A percentile compares a stretch with the other conserved stretches of the same genome.
phyloP scores from a whole-genome alignment of 2,329 filamentous ascomycete species.

The Cercospora berteroae region DNA sequence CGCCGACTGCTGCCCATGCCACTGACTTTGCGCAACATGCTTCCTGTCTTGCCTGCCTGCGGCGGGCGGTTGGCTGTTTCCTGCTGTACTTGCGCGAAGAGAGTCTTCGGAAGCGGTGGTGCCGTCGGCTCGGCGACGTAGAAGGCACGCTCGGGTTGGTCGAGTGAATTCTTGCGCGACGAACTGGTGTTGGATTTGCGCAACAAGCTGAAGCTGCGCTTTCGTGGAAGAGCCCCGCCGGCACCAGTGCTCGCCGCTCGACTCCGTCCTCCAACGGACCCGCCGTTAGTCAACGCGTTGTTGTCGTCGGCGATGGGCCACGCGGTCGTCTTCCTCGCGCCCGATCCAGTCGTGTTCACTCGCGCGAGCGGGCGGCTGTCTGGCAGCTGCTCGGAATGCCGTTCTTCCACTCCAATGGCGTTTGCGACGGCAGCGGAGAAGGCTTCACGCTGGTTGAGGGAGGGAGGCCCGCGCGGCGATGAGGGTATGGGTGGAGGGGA shows the following conservation, averaged over 20 bases:
- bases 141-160: constrained; percentile 4
- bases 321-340: background rate
- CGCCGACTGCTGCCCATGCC: constrained; percentile 34
- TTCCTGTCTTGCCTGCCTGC: constrained; percentile 3
- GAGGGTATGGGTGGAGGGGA: constrained; percentile 22
- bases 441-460: constrained; percentile 1
- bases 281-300: background rate
- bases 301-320: constrained; percentile 4
- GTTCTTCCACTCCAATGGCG: constrained; percentile 4
- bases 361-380: constrained; percentile 2
- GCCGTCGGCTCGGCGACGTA: constrained; percentile 5
- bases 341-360: background rate
- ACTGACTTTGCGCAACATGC: constrained; percentile 35
- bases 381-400: background rate
- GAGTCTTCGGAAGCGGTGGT: constrained; percentile 5
- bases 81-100: constrained; percentile 8
- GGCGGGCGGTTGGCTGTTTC: constrained; percentile 1
- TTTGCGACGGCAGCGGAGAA: constrained; percentile 13
- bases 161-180: constrained; percentile 9
- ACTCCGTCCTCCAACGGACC: constrained; percentile 9
- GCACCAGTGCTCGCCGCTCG: constrained; percentile 5
- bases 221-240: background rate
- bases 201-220: constrained; percentile 13
- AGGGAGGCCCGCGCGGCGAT: background rate
- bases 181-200: constrained; percentile 9